Conservation (phyloP, 139 green algal species). For the Tetratostichococcus sp. region DNA sequence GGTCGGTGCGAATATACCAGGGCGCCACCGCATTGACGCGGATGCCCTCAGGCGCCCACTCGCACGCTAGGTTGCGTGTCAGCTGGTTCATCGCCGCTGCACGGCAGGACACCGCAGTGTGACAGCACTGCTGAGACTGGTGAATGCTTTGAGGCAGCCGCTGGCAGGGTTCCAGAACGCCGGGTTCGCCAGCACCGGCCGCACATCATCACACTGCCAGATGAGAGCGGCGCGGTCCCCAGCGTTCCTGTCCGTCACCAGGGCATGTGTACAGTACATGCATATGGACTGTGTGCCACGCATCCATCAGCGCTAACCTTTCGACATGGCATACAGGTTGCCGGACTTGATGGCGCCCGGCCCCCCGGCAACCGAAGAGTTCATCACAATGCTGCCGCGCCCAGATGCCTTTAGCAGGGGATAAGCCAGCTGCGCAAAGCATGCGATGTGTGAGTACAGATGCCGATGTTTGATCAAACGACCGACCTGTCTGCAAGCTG, state of each 20-base stretch:
- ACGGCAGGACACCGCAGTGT: background rate
- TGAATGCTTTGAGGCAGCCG: too few species aligned
- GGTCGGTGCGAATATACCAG: slow-evolving; percentile 83
- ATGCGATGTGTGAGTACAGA: too few species aligned
- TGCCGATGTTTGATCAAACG: too few species aligned
- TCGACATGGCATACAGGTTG: slow-evolving; percentile 79
- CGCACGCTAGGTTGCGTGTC: slow-evolving; percentile 71
- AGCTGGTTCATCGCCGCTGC: slow-evolving; percentile 89
- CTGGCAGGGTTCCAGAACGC: too few species aligned
- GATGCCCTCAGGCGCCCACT: slow-evolving; percentile 84
- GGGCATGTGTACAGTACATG: too few species aligned
- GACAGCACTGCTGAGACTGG: too few species aligned
- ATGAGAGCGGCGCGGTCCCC: too few species aligned
- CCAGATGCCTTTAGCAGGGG: slow-evolving; percentile 45
- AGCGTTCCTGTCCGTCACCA: too few species aligned
- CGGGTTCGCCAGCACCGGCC: too few species aligned
- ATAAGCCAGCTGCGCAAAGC: slow-evolving; percentile 15
- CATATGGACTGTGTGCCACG: too few species aligned
- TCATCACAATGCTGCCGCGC: slow-evolving; percentile 65
- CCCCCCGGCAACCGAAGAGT: slow-evolving; percentile 79
- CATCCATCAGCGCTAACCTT: slow-evolving; percentile 31
- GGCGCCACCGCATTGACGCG: slow-evolving; percentile 82
- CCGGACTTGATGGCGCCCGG: slow-evolving; percentile 69
- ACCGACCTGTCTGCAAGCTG: too few species aligned
- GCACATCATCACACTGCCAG: too few species aligned